Base-by-base conservation (phyloP, 2,329 filamentous ascomycete species). In the Exophiala mesophila region DNA sequence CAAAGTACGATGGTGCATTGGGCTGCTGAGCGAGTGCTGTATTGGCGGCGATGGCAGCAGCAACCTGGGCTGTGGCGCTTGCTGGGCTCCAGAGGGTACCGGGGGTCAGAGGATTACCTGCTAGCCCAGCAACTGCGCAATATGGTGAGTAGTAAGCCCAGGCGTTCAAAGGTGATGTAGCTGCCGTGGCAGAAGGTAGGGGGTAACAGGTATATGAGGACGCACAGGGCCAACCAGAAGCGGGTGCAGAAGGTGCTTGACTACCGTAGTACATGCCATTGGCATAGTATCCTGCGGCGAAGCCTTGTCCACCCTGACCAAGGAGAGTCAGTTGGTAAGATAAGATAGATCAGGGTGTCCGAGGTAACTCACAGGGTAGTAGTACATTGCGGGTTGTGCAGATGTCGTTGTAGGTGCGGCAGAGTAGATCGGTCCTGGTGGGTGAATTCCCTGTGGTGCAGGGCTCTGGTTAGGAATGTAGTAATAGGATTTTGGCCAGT, bases 151-250 rank as follows among this genome's bases (percentile, higher is more conserved):
- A 50, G 24, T 18, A 37, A 35, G 18, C 32, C 24, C 21, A 48
- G 18, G 31, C 23, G 38, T 28, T 47, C 39, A 12, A 37, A 36
- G 44, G 47, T 28, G 43, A 23, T 19, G 23, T 41, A 20, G 23
- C 23, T 35, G 44, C 12, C 50, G 45, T 38, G 40, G 37, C 18
- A 31, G 39, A 45, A 42, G 42, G 36, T 23, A 48, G 36, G 36
- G 49, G 40, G 35, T 50, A 49, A 37, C 43, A 49, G 30, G 44
- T 47, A 44, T 51, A 53, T n/a, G 45, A 42, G 38, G 31, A 37
- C 44, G 47, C 41, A 44, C 45, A 52, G 17, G 44, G 52, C 52
- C 47, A 54, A 56, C 53, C 53, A 32, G 49, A 47, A 26, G 38
- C 41, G 19, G 38, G 16, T 35, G 38, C 18, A 36, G 49, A 26